Base-by-base conservation (phyloP, 2,329 filamentous ascomycete genomes). In the Botrytis paeoniae region DNA sequence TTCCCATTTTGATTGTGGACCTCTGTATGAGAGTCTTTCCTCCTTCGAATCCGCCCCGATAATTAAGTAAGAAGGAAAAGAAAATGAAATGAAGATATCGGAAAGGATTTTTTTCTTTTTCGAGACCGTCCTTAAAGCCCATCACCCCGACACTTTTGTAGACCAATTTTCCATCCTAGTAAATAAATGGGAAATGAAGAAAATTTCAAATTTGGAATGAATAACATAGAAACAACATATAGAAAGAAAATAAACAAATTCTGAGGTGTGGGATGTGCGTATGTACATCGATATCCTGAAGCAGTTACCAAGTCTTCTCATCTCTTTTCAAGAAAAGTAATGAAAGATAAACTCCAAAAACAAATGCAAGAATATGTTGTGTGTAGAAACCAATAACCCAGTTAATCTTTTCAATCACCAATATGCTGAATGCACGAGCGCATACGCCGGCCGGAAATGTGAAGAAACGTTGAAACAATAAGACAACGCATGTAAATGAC, bases 401-500 rank as follows among this genome's bases (percentile, higher is more conserved):
- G 29, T 35, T 70, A 70, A 45, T 70, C 68, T 70, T 62, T 70
- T 62, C 68, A 61, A 70, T 32, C 68, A n/a, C 25, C 51, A 70
- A 70, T 43, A 72, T 51, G 70, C 45, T 39, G 22, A 54, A 68
- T 68, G 64, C 62, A 48, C 62, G 37, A 37, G 61, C 63, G 70
- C 41, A 22, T 57, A 69, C 48, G 65, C 65, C 48, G 65, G 65
- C 54, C 57, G 41, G 35, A 45, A 69, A 72, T 68, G n/a, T 60
- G 62, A 72, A 72, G 64, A 62, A 37, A 54, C 59, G 43, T 71
- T 65, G 41, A 69, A 72, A 72, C 35, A 60, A 32, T 35, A 61
- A 71, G 65, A 69, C 48, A 70, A 70, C 54, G 68, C 68, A 62
- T 62, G 68, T 62, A 70, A 51, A 72, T 68, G 62, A 59, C 70